Evolutionary conservation across 495 filamentous ascomycete species (phyloP).

Genomic region (Penicillium soppii): DNA sequence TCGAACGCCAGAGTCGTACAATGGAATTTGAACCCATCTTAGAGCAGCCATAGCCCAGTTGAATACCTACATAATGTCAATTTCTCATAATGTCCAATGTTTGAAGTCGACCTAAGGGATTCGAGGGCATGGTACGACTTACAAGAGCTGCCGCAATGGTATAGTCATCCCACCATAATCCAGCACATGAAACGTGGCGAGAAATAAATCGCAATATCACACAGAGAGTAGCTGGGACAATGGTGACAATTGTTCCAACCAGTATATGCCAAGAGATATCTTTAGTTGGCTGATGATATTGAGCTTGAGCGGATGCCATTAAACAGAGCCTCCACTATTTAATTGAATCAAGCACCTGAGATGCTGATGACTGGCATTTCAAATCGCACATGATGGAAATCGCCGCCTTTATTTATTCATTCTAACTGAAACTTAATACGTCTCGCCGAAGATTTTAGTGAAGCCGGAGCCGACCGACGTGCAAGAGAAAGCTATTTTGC

Average conservation of each 20-base stretch:
- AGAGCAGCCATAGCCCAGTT: constrained; percentile 25
- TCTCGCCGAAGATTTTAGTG: no score
- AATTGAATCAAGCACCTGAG: no score
- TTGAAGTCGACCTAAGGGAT: not conserved
- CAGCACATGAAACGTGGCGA: constrained; percentile 24
- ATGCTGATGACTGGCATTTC: not conserved
- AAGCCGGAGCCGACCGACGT: no score
- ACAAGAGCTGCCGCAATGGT: constrained; percentile 31
- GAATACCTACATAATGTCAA: constrained; percentile 16
- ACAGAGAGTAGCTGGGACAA: constrained; percentile 31
- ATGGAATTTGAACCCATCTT: constrained; percentile 20
- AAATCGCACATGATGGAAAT: not conserved
- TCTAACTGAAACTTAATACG: no score
- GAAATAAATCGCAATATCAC: constrained; percentile 30
- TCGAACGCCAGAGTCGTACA: constrained; percentile 17
- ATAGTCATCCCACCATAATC: constrained; percentile 42
- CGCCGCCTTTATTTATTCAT: no score
- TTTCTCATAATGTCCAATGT: not conserved
- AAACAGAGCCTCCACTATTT: no score
- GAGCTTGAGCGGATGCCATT: constrained; percentile 13
- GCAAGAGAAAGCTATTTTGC: no score
- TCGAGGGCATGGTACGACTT: not conserved
- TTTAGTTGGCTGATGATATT: constrained; percentile 2
- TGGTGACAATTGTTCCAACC: constrained; percentile 27
- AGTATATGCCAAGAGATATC: constrained; percentile 25